Evolutionary conservation across 2,329 filamentous ascomycete species (phyloP), one percentile per base, ranked within the genome.

Genomic region (Penicillium sp.): DNA sequence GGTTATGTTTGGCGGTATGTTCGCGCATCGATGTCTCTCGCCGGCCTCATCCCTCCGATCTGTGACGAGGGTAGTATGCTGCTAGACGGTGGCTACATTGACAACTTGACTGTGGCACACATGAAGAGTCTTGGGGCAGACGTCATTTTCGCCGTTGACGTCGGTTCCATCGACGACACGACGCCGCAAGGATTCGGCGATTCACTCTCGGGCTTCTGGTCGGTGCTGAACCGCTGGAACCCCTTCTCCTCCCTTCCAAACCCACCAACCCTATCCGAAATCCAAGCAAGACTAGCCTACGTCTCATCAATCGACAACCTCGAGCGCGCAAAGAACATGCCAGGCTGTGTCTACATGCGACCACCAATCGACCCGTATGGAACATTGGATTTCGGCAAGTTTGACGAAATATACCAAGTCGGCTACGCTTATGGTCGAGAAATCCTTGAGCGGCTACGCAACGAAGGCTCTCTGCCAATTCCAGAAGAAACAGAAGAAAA

Each of bases 1-100:
- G 94, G 94, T 13, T 99, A 99, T 68, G 93, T 94, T 0, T 99
- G 94, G 94, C 86, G 95, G 40, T 99, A 99, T 67, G 90, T 99
- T 22, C 85, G 94, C 43, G 94, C 94, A 0, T 96, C 92, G 10
- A 99, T 99, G 94, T 95, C 92, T 1, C 83, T 99, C 4, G 94
- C 94, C 0, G 94, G 95, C 2, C 77, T 99, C 9, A 79, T 99
- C 6, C 95, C 95, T 11, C 94, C 94, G 0, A 83, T 99, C 18
- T 99, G 94, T 67, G 94, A 99, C 68, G 93, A 99, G 67, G 94
- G 95, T 22, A 93, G 88, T 77, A 96, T 99, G 92, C 81, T 99
- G 2, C 83, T 99, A 0, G 94, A 99, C 66, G 94, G 94, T 40
- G 94, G 94, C 14, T 99, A 99, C 72, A 88, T 97, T 49, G 94